Evolutionary conservation across 768 basidiomycete species (phyloP).

Genomic region (Trametes maxima): DNA sequence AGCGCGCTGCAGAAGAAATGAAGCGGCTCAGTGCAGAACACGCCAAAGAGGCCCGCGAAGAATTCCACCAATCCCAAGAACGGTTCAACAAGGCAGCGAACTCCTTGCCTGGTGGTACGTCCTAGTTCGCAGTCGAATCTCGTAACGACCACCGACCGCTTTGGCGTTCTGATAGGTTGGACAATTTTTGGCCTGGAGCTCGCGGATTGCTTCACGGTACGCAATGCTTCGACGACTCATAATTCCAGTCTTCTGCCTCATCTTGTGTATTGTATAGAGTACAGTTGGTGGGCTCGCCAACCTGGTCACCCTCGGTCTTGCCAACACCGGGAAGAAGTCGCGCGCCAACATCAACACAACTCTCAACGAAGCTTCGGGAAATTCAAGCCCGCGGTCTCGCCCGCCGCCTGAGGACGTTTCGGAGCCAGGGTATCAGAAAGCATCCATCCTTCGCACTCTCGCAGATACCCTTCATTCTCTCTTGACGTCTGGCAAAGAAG

Average conservation of each 20-base stretch:
- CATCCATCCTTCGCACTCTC: not conserved
- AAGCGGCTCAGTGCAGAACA: not conserved
- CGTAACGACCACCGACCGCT: not conserved
- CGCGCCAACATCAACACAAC: not conserved
- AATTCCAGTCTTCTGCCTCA: not conserved
- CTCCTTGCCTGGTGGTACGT: not conserved
- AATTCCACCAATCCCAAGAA: not conserved
- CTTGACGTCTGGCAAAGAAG: not conserved
- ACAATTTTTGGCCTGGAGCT: not conserved
- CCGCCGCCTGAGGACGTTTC: not conserved
- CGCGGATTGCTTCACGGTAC: not conserved
- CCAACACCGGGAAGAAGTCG: not conserved
- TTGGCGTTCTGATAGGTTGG: not conserved
- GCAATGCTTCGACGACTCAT: not conserved
- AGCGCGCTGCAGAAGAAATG: conserved; percentile 3
- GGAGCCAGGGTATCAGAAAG: not conserved
- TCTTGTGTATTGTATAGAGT: not conserved
- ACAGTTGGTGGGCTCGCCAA: not conserved
- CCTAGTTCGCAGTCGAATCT: not conserved
- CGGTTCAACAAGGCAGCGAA: not conserved
- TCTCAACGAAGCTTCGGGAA: not conserved
- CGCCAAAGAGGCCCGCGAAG: not conserved
- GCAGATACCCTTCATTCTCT: not conserved
- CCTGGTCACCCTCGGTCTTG: not conserved
- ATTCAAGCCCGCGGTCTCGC: not conserved